Evolutionary conservation across 768 basidiomycete species (phyloP), one percentile per base, ranked within the genome.

Genomic region (Suillus sp.): DNA sequence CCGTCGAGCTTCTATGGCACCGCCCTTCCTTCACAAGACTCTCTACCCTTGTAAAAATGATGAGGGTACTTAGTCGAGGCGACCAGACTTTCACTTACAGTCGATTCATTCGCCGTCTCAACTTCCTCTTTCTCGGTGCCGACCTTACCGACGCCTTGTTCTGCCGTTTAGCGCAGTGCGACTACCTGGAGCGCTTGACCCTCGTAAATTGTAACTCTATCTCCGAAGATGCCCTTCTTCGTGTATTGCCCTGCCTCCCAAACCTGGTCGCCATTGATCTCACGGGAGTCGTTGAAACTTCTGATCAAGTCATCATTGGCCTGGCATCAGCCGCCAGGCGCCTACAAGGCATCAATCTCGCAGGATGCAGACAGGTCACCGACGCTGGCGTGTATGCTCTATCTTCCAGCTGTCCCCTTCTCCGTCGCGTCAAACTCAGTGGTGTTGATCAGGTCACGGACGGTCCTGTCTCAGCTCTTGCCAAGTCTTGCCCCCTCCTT

Each of bases 1-100:
- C 94, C 35, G 95, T 96, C 48, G 93, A 98, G 75, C 84, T 98
- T 25, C 82, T 99, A 27, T 99, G 96, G 96, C 90, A 95, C 75
- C 91, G 92, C 70, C 96, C 96, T 22, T 81, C 81, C 60, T 87
- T 99, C 72, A 79, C 86, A 30, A 86, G 85, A 63, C 80, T 86
- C 62, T 78, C 83, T 61, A 89, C 90, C 42, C 84, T 97, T 60
- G 82, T 88, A 71, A 88, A 88, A 76, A 89, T 98, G 85, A 84
- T 92, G 70, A 79, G 82, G 62, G 81, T 95, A 56, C 80, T 99
- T 67, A 78, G 81, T 34, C 78, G 79, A 43, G 76, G 82, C 22
- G 83, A 88, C 61, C 85, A 89, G 70, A 91, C 92, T 0, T 97
- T 98, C 78, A 87, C 90, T 11, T 99, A 99, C 72, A 83, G 92